phyloP scores from a whole-genome alignment of 169 alveolate species.

The Plasmodium coatneyi region DNA sequence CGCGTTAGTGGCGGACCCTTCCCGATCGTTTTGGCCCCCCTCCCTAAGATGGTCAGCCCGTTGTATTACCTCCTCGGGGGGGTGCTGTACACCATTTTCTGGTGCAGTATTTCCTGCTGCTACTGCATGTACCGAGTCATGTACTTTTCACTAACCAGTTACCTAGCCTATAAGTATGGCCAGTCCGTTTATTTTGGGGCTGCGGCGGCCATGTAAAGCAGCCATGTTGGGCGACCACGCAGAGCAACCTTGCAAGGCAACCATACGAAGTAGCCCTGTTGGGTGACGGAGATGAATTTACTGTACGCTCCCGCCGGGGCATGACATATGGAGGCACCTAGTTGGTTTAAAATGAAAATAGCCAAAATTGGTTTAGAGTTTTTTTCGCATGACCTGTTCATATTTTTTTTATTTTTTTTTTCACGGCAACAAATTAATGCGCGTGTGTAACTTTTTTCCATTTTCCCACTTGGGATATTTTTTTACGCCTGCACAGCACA shows the following conservation, averaged over 20 bases:
- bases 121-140: constrained; percentile 36
- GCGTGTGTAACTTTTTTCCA: background rate
- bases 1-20: background rate
- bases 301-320: background rate
- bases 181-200: constrained; percentile 21
- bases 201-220: background rate
- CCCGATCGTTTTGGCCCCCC: background rate
- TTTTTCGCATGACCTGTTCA: background rate
- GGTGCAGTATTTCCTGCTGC: constrained; percentile 72
- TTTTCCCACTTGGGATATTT: background rate
- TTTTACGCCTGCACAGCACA: background rate
- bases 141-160: constrained; percentile 55
- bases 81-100: constrained; percentile 36
- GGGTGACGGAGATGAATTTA: background rate
- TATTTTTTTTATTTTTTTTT: background rate
- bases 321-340: background rate
- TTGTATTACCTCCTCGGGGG: constrained; percentile 69
- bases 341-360: background rate
- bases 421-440: background rate
- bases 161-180: constrained; percentile 70
- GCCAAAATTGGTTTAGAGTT: background rate
- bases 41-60: constrained; percentile 53
- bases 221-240: background rate
- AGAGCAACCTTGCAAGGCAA: background rate
- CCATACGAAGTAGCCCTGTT: background rate